Percentiles rank a stretch among this genome's conserved stretches.
Conservation (phyloP, 2,329 filamentous ascomycete genomes). For the Colletotrichum eremochloae region DNA sequence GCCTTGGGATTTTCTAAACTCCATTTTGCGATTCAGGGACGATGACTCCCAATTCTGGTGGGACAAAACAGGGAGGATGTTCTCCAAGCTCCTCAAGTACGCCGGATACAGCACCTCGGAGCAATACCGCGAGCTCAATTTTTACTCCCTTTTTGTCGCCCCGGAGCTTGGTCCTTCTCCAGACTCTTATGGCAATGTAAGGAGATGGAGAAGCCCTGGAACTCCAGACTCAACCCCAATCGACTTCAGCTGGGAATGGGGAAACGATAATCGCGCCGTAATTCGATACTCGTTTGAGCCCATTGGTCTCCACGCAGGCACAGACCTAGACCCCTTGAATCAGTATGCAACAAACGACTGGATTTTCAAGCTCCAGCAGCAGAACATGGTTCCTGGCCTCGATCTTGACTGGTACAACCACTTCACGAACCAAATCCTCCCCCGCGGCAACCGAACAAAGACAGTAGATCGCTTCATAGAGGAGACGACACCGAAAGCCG, state of each 20-base stretch:
- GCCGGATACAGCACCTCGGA: slow-evolving; percentile 37
- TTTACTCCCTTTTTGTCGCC: slow-evolving; percentile 40
- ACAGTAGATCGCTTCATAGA: slow-evolving; percentile 32
- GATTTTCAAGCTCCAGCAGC: slow-evolving; percentile 32
- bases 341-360: slow-evolving; percentile 35
- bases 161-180: slow-evolving; percentile 37
- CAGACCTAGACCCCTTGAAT: slow-evolving; percentile 37
- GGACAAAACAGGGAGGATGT: slow-evolving; percentile 37
- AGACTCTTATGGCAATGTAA: slow-evolving; percentile 34
- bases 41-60: slow-evolving; percentile 40
- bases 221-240: slow-evolving; percentile 37
- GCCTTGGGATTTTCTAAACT: slow-evolving; percentile 39
- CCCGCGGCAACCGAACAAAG: slow-evolving; percentile 24
- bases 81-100: slow-evolving; percentile 35
- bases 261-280: slow-evolving; percentile 11
- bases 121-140: slow-evolving; percentile 39
- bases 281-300: slow-evolving; percentile 38
- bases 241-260: slow-evolving; percentile 42
- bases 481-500: slow-evolving; percentile 35
- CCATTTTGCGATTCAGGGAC: slow-evolving; percentile 35
- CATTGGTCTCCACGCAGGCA: slow-evolving; percentile 33
- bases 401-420: slow-evolving; percentile 38
- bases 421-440: slow-evolving; percentile 33
- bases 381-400: slow-evolving; percentile 31
- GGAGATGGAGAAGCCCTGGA: slow-evolving; percentile 34